Evolutionary conservation across 2,329 filamentous ascomycete genomes (phyloP).

Genomic region (Tetracladium maxilliforme): DNA sequence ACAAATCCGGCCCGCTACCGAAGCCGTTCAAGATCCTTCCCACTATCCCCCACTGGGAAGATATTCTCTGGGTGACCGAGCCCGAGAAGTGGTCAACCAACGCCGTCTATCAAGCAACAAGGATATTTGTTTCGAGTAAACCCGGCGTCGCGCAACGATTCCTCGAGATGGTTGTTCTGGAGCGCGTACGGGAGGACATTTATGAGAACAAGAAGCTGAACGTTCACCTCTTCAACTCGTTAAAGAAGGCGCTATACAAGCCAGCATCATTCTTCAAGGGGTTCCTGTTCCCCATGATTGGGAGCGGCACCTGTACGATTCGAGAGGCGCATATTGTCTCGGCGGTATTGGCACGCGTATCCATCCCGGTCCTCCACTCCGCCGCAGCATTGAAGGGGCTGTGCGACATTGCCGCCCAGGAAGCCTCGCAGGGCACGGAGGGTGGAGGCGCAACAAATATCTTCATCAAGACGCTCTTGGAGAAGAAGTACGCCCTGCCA

Average conservation of each 20-base stretch:
- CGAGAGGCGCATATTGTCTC: constrained; percentile 87
- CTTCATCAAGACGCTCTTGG: constrained; percentile 82
- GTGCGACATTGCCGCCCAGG: constrained; percentile 87
- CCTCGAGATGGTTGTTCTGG: constrained; percentile 73
- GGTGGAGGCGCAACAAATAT: constrained; percentile 86
- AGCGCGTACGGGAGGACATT: constrained; percentile 87
- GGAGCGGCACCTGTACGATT: constrained; percentile 75
- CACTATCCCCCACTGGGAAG: constrained; percentile 82
- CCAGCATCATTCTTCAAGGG: constrained; percentile 96
- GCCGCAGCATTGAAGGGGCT: constrained; percentile 82
- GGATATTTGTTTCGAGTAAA: constrained; percentile 80
- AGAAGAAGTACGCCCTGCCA: constrained; percentile 93
- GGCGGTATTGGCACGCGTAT: constrained; percentile 70
- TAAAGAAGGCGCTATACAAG: constrained; percentile 90
- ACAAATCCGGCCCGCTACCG: constrained; percentile 90
- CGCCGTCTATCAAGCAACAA: constrained; percentile 75
- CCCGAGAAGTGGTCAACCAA: constrained; percentile 66
- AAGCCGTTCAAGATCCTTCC: constrained; percentile 97
- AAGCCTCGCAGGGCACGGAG: constrained; percentile 70
- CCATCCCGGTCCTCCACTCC: constrained; percentile 82
- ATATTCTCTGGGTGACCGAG: constrained; percentile 70
- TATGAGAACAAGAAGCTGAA: constrained; percentile 90
- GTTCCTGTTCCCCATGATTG: constrained; percentile 79
- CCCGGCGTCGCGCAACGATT: constrained; percentile 71
- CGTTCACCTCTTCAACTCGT: constrained; percentile 82